A percentile compares a stretch with the other conserved stretches of the same genome.
Conservation (phyloP, 2,329 filamentous ascomycete species). For the Claviceps purpurea region DNA sequence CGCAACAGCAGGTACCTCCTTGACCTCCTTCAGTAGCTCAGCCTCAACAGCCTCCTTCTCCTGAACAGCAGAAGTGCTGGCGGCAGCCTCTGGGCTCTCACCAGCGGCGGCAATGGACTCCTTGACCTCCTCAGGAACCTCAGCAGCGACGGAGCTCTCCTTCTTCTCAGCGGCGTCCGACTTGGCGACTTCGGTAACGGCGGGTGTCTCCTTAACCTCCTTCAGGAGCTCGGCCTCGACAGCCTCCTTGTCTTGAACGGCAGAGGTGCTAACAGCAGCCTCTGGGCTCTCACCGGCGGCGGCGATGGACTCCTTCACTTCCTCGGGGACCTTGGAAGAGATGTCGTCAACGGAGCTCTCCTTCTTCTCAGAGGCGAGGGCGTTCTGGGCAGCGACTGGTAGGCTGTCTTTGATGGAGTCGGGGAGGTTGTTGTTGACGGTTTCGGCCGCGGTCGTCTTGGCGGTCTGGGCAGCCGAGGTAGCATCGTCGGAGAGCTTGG, state of each 20-base stretch:
- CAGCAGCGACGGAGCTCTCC: constrained; percentile 28
- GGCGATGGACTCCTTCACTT: constrained; percentile 44
- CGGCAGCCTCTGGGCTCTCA: constrained; percentile 55
- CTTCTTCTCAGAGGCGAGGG: constrained; percentile 29
- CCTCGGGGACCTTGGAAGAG: constrained; percentile 37
- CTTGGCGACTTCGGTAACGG: constrained; percentile 16
- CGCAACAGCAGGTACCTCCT: constrained; percentile 23
- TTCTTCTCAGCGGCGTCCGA: constrained; percentile 23
- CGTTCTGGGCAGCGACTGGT: constrained; percentile 35
- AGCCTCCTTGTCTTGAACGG: constrained; percentile 61
- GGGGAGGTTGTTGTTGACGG: constrained; percentile 35
- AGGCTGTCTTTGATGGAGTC: constrained; percentile 38
- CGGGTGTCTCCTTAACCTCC: constrained; percentile 37
- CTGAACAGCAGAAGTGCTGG: constrained; percentile 51
- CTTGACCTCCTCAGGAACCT: constrained; percentile 43
- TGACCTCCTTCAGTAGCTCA: constrained; percentile 56
- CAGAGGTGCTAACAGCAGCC: constrained; percentile 53
- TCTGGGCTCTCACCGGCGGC: constrained; percentile 52
- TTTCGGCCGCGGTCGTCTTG: constrained; percentile 23
- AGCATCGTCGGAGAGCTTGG: constrained; percentile 19
- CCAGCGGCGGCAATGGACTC: constrained; percentile 45
- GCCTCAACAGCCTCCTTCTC: constrained; percentile 65
- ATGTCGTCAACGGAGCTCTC: constrained; percentile 29
- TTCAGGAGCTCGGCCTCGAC: constrained; percentile 63
- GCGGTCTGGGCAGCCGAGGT: constrained; percentile 19